These are phyloP conservation scores for Inosperma sp. DNA, from an alignment of 768 basidiomycete species.

Conservation along the genomic window DNA sequence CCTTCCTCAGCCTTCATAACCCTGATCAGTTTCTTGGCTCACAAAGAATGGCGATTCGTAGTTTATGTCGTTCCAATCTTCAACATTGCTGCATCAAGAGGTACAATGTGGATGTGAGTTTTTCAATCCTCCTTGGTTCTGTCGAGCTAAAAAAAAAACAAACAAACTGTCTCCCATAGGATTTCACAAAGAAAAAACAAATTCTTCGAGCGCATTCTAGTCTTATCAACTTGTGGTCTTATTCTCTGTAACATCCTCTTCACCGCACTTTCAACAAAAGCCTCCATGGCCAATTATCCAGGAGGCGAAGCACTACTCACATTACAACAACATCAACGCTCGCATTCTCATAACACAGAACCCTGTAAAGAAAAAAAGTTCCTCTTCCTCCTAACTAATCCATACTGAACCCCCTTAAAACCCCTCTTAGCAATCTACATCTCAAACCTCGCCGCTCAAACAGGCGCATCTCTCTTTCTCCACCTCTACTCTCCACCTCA, in stretches of 20 bases:
- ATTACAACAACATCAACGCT: slow-evolving; percentile 46
- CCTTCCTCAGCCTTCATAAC: slow-evolving; percentile 51
- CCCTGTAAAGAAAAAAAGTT: slow-evolving; percentile 17
- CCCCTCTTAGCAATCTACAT: slow-evolving; percentile 67
- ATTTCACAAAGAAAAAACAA: slow-evolving; percentile 45
- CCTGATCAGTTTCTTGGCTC: slow-evolving; percentile 71
- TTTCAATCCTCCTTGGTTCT: not conserved
- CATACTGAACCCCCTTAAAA: too few species aligned
- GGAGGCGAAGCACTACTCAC: slow-evolving; percentile 68
- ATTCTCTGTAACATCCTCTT: slow-evolving; percentile 49
- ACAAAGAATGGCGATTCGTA: slow-evolving; percentile 98
- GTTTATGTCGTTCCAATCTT: slow-evolving; percentile 79
- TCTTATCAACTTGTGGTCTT: slow-evolving; percentile 43
- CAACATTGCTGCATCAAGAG: slow-evolving; percentile 75
- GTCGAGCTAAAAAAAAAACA: not conserved
- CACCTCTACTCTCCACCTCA: slow-evolving; percentile 62
- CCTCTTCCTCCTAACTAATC: not conserved
- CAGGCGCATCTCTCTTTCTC: slow-evolving; percentile 85
- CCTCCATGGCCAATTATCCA: slow-evolving; percentile 81
- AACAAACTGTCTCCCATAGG: slow-evolving; percentile 33
- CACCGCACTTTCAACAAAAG: slow-evolving; percentile 48
- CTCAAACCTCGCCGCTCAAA: slow-evolving; percentile 82
- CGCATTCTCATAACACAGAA: slow-evolving; percentile 15
- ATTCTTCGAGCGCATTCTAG: slow-evolving; percentile 41
- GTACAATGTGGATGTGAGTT: slow-evolving; percentile 59